These are phyloP conservation scores for Lipomyces kockii DNA, from an alignment of 805 yeast genomes.

Conservation along the genomic window DNA sequence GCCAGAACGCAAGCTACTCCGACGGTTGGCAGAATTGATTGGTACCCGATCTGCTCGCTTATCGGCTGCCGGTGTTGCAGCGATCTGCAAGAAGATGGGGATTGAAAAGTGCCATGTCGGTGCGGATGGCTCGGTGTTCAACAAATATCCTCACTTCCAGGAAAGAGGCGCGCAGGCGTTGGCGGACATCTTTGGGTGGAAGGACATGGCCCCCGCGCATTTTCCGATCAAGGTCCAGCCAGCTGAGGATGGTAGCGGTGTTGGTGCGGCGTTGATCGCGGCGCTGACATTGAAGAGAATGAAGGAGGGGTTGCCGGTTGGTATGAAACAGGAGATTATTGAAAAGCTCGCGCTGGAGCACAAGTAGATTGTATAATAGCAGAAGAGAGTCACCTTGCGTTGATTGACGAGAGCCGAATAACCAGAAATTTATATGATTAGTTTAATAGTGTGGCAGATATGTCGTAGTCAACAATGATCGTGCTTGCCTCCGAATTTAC, in stretches of 20 bases:
- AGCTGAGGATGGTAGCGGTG: conserved; percentile 99
- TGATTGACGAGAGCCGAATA: background rate
- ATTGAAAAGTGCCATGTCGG: conserved; percentile 78
- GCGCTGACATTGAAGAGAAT: conserved; percentile 82
- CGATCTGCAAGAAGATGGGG: conserved; percentile 84
- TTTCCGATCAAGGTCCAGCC: conserved; percentile 86
- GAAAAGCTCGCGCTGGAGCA: background rate
- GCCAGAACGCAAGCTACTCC: conserved; percentile 80
- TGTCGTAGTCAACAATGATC: background rate
- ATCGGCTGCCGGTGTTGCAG: conserved; percentile 94
- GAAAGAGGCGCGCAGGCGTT: conserved; percentile 87
- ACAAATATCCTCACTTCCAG: conserved; percentile 90
- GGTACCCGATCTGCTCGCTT: conserved; percentile 93
- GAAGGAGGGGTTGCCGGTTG: conserved; percentile 31
- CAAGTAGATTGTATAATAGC: background rate
- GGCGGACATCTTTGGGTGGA: conserved; percentile 88
- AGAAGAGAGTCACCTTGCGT: background rate
- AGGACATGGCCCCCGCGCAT: conserved; percentile 51
- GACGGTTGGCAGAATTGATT: conserved; percentile 80
- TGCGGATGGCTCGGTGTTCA: conserved; percentile 95
- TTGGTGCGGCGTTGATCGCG: conserved; percentile 98
- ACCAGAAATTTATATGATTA: background rate
- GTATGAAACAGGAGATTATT: conserved; percentile 13
- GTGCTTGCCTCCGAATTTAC: background rate
- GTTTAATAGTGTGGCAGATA: background rate